Percentiles rank a stretch among this genome's conserved stretches.
phyloP scores from a whole-genome alignment of 495 filamentous ascomycete genomes.

The Evernia prunastri region DNA sequence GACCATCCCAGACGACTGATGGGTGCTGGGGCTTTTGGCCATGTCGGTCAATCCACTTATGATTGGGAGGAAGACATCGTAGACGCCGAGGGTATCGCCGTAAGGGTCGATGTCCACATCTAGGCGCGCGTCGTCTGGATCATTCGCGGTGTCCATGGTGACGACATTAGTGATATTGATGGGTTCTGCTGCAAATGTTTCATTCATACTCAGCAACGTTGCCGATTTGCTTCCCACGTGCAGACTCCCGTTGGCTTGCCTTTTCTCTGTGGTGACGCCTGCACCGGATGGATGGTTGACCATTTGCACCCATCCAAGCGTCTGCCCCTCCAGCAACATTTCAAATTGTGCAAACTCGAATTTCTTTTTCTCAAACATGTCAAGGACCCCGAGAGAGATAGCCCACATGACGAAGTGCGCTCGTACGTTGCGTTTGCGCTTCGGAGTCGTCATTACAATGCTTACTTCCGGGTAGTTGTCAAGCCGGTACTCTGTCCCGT shows the following conservation, averaged over 20 bases:
- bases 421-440: not conserved
- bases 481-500: slow-evolving; percentile 4
- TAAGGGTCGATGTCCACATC: not conserved
- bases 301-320: slow-evolving; percentile 4
- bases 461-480: not conserved
- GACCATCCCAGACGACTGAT: not conserved
- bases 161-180: not conserved
- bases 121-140: slow-evolving; percentile 4
- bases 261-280: not conserved
- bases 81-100: not conserved
- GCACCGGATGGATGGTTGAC: not conserved
- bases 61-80: slow-evolving; percentile 6
- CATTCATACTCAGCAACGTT: not conserved
- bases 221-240: not conserved
- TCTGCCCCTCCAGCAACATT: not conserved
- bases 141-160: not conserved
- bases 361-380: not conserved
- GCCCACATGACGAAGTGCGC: not conserved
- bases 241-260: not conserved
- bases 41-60: slow-evolving; percentile 4
- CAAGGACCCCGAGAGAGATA: not conserved
- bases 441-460: not conserved
- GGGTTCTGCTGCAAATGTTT: too few species aligned
- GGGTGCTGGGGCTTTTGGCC: not conserved
- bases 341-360: slow-evolving; percentile 9